phyloP scores from a whole-genome alignment of 495 filamentous ascomycete genomes.

The Aspergillus sparsus region DNA sequence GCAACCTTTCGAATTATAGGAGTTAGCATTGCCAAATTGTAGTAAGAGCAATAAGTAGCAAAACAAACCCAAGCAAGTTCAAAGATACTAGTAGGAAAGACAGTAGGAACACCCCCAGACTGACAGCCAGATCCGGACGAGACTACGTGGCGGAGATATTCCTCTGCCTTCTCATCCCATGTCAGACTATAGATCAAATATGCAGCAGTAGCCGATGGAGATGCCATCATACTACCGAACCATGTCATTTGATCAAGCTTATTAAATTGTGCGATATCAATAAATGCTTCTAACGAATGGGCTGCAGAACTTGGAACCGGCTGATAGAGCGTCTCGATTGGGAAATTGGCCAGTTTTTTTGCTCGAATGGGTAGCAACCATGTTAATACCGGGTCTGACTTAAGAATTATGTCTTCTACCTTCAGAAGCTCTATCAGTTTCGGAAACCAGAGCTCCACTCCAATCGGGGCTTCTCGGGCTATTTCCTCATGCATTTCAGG shows the following conservation, averaged over 20 bases:
- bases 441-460: slow-evolving; percentile 2
- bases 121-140: slow-evolving; percentile 22
- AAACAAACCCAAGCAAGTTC: slow-evolving; percentile 38
- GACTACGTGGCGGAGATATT: slow-evolving; percentile 29
- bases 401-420: slow-evolving; percentile 20
- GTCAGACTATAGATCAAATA: slow-evolving; percentile 42
- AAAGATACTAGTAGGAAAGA: slow-evolving; percentile 36
- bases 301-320: slow-evolving; percentile 32
- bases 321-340: slow-evolving; percentile 32
- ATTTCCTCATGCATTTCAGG: background rate
- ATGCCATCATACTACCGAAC: slow-evolving; percentile 47
- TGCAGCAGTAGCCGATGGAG: slow-evolving; percentile 51
- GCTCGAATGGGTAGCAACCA: background rate
- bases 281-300: slow-evolving; percentile 53
- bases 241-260: slow-evolving; percentile 46
- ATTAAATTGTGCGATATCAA: slow-evolving; percentile 47
- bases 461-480: background rate
- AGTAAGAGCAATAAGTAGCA: background rate
- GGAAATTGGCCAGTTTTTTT: slow-evolving; percentile 32
- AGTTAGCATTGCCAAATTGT: background rate
- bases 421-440: slow-evolving; percentile 16
- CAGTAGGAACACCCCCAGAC: slow-evolving; percentile 35
- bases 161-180: slow-evolving; percentile 45
- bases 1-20: background rate
- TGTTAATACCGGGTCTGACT: slow-evolving; percentile 24